Conservation (phyloP, 768 basidiomycete species). For the Russula lepida region DNA sequence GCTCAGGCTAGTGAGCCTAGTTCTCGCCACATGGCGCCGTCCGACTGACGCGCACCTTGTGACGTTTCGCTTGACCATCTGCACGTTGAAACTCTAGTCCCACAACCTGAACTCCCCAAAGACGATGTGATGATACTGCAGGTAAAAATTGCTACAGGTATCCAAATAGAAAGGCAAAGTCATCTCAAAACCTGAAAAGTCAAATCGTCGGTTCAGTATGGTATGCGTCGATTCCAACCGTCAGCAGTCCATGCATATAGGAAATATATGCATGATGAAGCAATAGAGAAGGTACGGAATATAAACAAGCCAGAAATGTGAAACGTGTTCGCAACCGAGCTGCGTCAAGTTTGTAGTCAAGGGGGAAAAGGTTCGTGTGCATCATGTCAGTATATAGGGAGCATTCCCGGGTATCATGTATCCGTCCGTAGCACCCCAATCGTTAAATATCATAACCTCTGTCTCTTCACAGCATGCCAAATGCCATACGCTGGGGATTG, state of each 20-base stretch:
- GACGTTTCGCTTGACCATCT: not conserved
- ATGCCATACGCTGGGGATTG: not conserved
- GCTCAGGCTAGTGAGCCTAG: slow-evolving; percentile 1
- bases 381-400: not conserved
- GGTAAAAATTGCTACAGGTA: not conserved
- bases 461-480: not conserved
- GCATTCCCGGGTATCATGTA: not conserved
- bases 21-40: not conserved
- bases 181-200: not conserved
- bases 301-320: slow-evolving; percentile 6
- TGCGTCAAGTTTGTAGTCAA: not conserved
- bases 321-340: slow-evolving; percentile 16
- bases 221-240: slow-evolving; percentile 2
- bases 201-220: not conserved
- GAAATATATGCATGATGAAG: not conserved
- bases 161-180: not conserved
- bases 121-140: not conserved
- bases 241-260: slow-evolving; percentile 9
- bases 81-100: not conserved
- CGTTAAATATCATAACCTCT: not conserved
- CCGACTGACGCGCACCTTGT: not conserved
- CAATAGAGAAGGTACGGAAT: not conserved
- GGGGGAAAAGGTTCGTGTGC: too few relatives aligned
- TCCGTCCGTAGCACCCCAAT: not conserved
- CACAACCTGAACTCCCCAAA: not conserved